phyloP scores from a whole-genome alignment of 139 green algal species.

The Chlorella vulgaris region DNA sequence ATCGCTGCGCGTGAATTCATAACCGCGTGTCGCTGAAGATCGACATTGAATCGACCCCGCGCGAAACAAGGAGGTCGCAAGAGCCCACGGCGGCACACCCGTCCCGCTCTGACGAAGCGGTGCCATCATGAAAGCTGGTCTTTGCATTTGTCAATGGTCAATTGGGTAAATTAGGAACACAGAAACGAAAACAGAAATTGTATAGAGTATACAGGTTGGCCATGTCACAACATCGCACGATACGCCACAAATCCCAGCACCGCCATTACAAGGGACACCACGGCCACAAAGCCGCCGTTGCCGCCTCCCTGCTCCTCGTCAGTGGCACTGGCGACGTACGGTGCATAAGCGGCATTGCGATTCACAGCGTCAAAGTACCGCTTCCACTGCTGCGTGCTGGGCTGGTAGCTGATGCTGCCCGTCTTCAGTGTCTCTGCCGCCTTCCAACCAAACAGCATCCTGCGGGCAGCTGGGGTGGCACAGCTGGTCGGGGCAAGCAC shows the following conservation, averaged over 20 bases:
- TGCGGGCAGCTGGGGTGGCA: neutral
- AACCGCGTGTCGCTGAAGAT: too few species aligned
- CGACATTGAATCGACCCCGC: too few species aligned
- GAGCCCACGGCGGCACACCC: too few species aligned
- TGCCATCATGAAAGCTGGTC: too few species aligned
- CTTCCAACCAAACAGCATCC: conserved; percentile 82
- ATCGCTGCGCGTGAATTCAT: too few species aligned
- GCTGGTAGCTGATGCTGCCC: neutral
- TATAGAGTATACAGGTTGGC: too few species aligned
- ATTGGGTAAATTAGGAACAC: too few species aligned
- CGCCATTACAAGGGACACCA: neutral
- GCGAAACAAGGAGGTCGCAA: too few species aligned
- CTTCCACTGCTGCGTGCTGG: conserved; percentile 22
- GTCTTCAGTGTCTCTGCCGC: conserved; percentile 69
- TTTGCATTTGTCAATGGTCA: too few species aligned
- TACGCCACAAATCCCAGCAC: neutral
- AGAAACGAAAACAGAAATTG: too few species aligned
- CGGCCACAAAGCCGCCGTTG: neutral
- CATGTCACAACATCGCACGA: conserved; percentile 11
- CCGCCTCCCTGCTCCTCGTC: neutral
- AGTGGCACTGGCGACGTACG: neutral
- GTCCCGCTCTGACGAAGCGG: too few species aligned
- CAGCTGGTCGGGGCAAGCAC: too few species aligned
- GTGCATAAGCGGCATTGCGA: neutral
- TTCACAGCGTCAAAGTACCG: conserved; percentile 45